phyloP scores from a whole-genome alignment of 345 rosid species.

The Orychophragmus violaceus region DNA sequence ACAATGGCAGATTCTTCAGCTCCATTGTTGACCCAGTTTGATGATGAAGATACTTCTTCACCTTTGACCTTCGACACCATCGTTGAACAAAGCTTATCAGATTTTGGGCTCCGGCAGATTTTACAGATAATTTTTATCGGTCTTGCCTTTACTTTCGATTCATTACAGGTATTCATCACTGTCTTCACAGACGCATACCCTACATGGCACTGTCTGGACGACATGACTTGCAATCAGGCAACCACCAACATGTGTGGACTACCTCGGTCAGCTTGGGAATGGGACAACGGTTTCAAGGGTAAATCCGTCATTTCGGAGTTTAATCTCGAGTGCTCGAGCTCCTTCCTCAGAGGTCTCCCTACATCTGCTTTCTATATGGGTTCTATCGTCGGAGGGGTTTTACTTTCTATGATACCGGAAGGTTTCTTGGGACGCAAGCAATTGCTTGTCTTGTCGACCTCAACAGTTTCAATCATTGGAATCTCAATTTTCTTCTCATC shows the following conservation, averaged over 20 bases:
- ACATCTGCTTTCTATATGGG: slow-evolving; percentile 46
- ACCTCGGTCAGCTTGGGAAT: slow-evolving; percentile 42
- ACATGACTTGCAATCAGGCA: slow-evolving; percentile 4
- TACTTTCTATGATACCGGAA: slow-evolving; percentile 30
- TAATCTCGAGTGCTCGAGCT: slow-evolving; percentile 42
- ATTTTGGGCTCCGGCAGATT: slow-evolving; percentile 21
- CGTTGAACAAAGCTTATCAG: slow-evolving; percentile 17
- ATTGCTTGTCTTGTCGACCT: slow-evolving; percentile 25
- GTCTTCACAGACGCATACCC: slow-evolving; percentile 59
- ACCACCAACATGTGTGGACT: slow-evolving; percentile 37
- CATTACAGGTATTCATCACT: slow-evolving; percentile 56
- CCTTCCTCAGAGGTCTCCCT: slow-evolving; percentile 43
- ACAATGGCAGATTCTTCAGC: slow-evolving; percentile 18
- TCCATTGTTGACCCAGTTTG: slow-evolving; percentile 8
- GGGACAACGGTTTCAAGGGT: slow-evolving; percentile 33
- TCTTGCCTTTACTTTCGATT: slow-evolving; percentile 44
- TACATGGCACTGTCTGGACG: slow-evolving; percentile 46
- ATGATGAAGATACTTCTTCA: slow-evolving; percentile 9
- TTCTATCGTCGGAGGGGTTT: slow-evolving; percentile 35
- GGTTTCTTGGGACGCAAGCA: slow-evolving; percentile 38
- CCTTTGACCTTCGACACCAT: slow-evolving; percentile 20
- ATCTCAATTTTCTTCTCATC: slow-evolving; percentile 27
- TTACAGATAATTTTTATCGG: slow-evolving; percentile 49
- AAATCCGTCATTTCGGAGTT: slow-evolving; percentile 51
- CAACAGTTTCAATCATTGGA: slow-evolving; percentile 31